phyloP scores from a whole-genome alignment of 176 grass and related monocot genomes.

The Luzula sylvatica region DNA sequence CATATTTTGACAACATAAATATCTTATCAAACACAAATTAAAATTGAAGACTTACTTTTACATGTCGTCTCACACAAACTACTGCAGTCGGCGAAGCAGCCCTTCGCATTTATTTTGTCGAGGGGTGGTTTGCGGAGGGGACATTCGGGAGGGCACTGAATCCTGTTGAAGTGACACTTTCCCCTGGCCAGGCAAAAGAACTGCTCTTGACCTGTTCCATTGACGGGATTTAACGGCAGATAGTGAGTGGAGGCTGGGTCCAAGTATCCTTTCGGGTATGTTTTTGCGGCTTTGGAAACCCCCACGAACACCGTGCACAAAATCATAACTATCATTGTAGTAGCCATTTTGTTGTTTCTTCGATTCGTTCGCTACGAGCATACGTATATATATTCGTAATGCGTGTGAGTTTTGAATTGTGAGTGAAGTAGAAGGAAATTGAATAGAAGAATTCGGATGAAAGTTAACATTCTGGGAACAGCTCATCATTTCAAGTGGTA shows the following conservation, averaged over 20 bases:
- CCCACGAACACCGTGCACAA: no score
- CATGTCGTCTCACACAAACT: slow-evolving; percentile 35
- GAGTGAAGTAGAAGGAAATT: no score
- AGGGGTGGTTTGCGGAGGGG: slow-evolving; percentile 16
- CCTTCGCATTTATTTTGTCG: background rate
- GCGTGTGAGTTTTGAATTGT: no score
- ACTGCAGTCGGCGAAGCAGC: slow-evolving; percentile 38
- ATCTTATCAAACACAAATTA: background rate
- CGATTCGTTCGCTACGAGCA: no score
- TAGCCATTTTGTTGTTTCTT: no score
- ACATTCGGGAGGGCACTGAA: slow-evolving; percentile 21
- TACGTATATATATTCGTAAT: no score
- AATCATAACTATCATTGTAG: no score
- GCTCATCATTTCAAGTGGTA: no score
- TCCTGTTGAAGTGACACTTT: slow-evolving; percentile 13
- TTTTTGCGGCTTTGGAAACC: no score
- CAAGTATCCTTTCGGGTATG: background rate
- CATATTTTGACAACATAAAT: background rate
- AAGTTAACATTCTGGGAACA: no score
- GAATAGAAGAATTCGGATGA: no score
- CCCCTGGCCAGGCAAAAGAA: slow-evolving; percentile 37
- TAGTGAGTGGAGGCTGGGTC: slow-evolving; percentile 19
- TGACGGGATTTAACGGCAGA: background rate
- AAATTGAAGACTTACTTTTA: slow-evolving; percentile 10
- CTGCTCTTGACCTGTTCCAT: background rate